Percentiles rank a stretch among this genome's conserved stretches.
Conservation (phyloP, 2,329 filamentous ascomycete species). For the Botrytis tulipae region DNA sequence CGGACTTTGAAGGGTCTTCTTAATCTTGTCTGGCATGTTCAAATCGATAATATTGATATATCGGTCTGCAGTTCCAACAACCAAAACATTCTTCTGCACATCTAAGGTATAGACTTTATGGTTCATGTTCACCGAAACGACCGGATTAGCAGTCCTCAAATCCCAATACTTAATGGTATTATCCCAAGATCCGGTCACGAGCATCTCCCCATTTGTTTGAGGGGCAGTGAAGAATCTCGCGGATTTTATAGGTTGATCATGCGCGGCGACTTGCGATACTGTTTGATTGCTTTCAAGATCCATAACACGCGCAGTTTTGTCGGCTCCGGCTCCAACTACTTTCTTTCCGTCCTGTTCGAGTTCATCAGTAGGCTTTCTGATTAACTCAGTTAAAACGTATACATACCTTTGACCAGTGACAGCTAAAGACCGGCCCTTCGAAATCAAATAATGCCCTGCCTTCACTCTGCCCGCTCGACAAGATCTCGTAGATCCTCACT, state of each 20-base stretch:
- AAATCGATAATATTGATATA: conserved; percentile 96
- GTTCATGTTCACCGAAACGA: conserved; percentile 64
- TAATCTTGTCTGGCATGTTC: conserved; percentile 82
- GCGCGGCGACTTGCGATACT: conserved; percentile 69
- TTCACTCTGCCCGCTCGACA: conserved; percentile 71
- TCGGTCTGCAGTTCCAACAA: conserved; percentile 88
- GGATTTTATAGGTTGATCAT: conserved; percentile 78
- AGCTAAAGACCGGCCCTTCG: conserved; percentile 78
- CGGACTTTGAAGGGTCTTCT: conserved; percentile 94
- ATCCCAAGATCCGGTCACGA: conserved; percentile 91
- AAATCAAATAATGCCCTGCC: conserved; percentile 86
- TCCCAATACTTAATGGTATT: conserved; percentile 92
- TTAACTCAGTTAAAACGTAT: conserved; percentile 1
- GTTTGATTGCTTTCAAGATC: conserved; percentile 70
- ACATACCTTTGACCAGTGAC: conserved; percentile 83
- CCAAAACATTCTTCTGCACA: conserved; percentile 80
- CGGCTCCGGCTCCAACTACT: conserved; percentile 81
- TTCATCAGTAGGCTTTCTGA: conserved; percentile 19
- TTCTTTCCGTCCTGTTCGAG: conserved; percentile 77
- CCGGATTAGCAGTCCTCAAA: conserved; percentile 63
- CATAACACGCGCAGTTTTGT: conserved; percentile 86
- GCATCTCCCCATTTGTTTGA: conserved; percentile 64
- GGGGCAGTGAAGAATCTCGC: conserved; percentile 74
- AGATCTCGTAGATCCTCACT: conserved; percentile 93
- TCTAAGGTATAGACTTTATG: conserved; percentile 91